Percentiles rank a stretch among this genome's conserved stretches.
These are phyloP conservation scores for Colletotrichum limetticola DNA, from an alignment of 2,329 filamentous ascomycete genomes.

Conservation along the genomic window DNA sequence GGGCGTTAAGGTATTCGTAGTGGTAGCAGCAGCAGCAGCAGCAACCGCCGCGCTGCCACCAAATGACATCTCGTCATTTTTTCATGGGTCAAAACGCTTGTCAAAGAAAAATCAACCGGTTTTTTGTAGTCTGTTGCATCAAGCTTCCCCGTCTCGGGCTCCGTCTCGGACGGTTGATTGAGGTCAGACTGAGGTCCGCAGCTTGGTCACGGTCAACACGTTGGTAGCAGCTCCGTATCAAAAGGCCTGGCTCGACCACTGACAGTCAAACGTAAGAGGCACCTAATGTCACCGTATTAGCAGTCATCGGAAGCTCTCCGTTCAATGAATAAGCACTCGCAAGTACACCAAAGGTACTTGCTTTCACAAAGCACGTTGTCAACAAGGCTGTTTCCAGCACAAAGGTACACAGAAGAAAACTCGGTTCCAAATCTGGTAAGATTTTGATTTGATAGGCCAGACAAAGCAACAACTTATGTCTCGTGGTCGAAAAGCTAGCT, in stretches of 20 bases:
- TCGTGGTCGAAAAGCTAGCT: conserved; percentile 35
- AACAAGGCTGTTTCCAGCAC: conserved; percentile 8
- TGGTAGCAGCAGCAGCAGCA: background rate
- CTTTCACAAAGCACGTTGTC: background rate
- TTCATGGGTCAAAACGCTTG: background rate
- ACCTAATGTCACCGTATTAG: background rate
- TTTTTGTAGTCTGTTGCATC: background rate
- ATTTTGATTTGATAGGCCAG: conserved; percentile 16
- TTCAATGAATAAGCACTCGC: background rate
- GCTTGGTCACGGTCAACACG: background rate
- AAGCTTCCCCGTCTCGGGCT: background rate
- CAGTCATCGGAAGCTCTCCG: background rate
- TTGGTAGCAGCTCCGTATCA: background rate
- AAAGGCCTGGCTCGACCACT: background rate
- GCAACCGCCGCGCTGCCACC: background rate
- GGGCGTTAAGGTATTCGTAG: background rate
- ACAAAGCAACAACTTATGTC: conserved; percentile 22
- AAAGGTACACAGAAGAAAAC: background rate
- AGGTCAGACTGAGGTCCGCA: background rate
- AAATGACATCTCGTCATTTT: background rate
- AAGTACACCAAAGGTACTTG: background rate
- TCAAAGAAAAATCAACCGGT: background rate
- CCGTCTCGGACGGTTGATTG: background rate
- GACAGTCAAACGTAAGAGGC: background rate
- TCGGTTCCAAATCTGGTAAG: background rate